Evolutionary conservation across 495 filamentous ascomycete genomes (phyloP), one percentile per base, ranked within the genome.

Genomic region (Podospora bellae-mahoneyi): DNA sequence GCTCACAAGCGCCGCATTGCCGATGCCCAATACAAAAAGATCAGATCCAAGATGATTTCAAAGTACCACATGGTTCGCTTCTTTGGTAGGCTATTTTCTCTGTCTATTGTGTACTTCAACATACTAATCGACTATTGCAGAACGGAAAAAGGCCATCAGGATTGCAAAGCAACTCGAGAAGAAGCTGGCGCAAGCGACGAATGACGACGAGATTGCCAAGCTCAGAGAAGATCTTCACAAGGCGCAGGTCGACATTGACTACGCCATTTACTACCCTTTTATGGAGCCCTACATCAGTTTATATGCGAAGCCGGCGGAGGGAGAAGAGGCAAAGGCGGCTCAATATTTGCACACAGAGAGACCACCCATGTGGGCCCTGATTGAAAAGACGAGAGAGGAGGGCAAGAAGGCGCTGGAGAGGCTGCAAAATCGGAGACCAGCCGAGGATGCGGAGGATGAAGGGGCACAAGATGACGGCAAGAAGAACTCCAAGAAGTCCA

Each of bases 41-140:
- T 80, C 62, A 86, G 89, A 68, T 85, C 86, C 68, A 83, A 85
- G 64, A 90, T 96, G 85, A 94, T 94, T 62, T 86, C 84, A 75
- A 92, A 88, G 73, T 99, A 97, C 75, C 94, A 97, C 75, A 97
- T 95, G 86, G 91, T 97, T 27, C 84, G 95, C 61, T 99, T 99
- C 76, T 92, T 90, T 84, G 85, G 93, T 91, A 77, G 62, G 84
- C 74, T 16, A n/a, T 6, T 57, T 13, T 39, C 62, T 10, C 39
- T 48, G 39, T 16, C 7, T 48, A 10, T 16, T 13, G 39, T 16
- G 9, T 6, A 48, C 7, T 48, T 13, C 15, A 48, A 10, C 2
- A 48, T 48, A 53, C 63, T 69, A 58, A 68, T 32, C 2, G 9
- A 16, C 19, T 27, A 2, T 19, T 64, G 19, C 72, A 96, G 94